phyloP scores from a whole-genome alignment of 768 basidiomycete genomes.

The Psilocybe subaeruginosa region DNA sequence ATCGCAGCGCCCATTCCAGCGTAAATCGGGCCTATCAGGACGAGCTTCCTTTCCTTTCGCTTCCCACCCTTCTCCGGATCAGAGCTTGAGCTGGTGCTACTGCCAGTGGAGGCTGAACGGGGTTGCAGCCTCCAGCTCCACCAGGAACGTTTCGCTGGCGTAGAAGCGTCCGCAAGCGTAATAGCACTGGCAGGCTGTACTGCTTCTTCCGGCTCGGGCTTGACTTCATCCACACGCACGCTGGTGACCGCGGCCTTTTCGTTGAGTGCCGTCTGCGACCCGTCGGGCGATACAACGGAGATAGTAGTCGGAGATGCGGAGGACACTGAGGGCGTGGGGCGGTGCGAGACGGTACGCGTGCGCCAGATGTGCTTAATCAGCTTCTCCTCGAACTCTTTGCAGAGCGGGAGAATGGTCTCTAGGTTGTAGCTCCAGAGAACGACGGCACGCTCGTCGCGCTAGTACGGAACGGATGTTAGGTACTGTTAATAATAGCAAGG shows the following conservation, averaged over 20 bases:
- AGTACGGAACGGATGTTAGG: neutral
- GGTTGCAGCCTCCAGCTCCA: slow-evolving; percentile 52
- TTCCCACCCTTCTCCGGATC: slow-evolving; percentile 44
- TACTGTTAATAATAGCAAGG: neutral
- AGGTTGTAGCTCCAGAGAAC: slow-evolving; percentile 83
- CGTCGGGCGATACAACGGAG: slow-evolving; percentile 22
- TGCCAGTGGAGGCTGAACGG: slow-evolving; percentile 11
- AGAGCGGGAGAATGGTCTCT: slow-evolving; percentile 66
- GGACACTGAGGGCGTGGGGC: slow-evolving; percentile 15
- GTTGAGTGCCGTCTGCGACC: slow-evolving; percentile 32
- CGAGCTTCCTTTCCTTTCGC: slow-evolving; percentile 44
- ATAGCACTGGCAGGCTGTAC: neutral
- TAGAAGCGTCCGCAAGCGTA: neutral
- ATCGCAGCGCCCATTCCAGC: slow-evolving; percentile 69
- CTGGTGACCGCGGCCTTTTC: slow-evolving; percentile 31
- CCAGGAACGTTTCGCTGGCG: slow-evolving; percentile 33
- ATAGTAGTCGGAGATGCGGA: slow-evolving; percentile 10
- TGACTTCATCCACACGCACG: slow-evolving; percentile 20
- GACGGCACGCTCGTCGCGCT: slow-evolving; percentile 77
- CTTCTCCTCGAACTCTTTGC: slow-evolving; percentile 74
- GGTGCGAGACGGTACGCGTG: slow-evolving; percentile 34
- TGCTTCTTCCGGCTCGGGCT: slow-evolving; percentile 22
- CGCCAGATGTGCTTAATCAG: slow-evolving; percentile 85
- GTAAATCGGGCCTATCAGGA: slow-evolving; percentile 72
- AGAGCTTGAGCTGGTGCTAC: slow-evolving; percentile 8